Conservation (phyloP, 352 stramenopile genomes). For the Thraustochytrium aureum region DNA sequence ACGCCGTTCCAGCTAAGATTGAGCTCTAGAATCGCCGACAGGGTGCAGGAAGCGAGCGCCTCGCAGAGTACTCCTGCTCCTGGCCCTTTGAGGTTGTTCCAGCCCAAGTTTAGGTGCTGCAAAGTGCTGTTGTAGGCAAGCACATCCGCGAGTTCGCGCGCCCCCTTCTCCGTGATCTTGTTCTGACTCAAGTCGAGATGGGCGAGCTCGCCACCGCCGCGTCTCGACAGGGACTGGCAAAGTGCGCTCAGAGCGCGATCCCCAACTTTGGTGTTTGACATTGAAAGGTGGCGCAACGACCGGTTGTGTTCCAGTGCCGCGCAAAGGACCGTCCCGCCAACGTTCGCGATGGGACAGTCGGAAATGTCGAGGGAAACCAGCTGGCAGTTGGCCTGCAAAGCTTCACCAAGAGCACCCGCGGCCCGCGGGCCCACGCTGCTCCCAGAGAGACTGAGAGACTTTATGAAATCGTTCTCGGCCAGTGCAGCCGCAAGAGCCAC, state of each 20-base stretch:
- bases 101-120: background rate
- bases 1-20: background rate
- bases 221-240: background rate
- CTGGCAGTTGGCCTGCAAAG: background rate
- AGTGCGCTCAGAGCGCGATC: background rate
- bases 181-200: background rate
- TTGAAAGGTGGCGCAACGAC: background rate
- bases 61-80: background rate
- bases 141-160: background rate
- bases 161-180: background rate
- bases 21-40: background rate
- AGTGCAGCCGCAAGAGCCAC: background rate
- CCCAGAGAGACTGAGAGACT: background rate
- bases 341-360: background rate
- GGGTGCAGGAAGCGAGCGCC: background rate
- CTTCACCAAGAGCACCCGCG: background rate
- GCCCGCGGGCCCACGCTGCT: background rate
- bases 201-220: background rate
- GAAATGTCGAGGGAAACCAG: slow-evolving; percentile 4
- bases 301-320: background rate
- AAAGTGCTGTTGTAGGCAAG: slow-evolving; percentile 15
- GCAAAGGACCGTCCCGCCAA: background rate
- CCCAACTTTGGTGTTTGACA: background rate
- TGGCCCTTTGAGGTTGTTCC: background rate
- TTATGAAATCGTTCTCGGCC: background rate